Conservation (phyloP, 805 yeast genomes). For the Wickerhamomyces ciferrii region DNA sequence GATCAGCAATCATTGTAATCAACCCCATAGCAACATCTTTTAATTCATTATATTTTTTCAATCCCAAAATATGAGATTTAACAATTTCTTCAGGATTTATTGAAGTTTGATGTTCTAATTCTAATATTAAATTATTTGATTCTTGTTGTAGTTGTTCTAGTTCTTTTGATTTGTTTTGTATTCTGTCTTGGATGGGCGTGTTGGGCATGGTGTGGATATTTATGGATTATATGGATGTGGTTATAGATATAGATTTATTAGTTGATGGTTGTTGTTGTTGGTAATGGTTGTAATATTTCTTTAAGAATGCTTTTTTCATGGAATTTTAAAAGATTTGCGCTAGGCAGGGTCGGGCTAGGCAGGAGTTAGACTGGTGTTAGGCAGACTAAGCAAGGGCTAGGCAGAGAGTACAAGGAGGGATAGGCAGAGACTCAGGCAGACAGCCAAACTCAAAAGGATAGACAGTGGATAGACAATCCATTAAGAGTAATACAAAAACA, state of each 20-base stretch:
- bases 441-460: too few relatives aligned
- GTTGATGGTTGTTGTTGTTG: too few relatives aligned
- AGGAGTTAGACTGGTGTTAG: background rate
- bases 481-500: too few relatives aligned
- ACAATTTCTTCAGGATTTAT: slow-evolving; percentile 40
- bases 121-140: background rate
- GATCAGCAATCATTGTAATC: slow-evolving; percentile 56
- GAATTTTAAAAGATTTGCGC: too few relatives aligned
- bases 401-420: background rate
- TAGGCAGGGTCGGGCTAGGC: background rate
- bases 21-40: slow-evolving; percentile 56
- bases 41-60: slow-evolving; percentile 58
- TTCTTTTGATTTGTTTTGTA: background rate
- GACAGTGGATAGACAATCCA: too few relatives aligned
- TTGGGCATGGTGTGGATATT: too few relatives aligned
- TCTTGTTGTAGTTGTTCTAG: background rate
- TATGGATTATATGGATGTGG: too few relatives aligned
- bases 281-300: too few relatives aligned
- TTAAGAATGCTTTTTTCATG: too few relatives aligned
- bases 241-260: too few relatives aligned
- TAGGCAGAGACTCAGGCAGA: too few relatives aligned
- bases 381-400: too few relatives aligned
- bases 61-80: slow-evolving; percentile 43
- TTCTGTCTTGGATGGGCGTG: background rate
- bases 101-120: slow-evolving; percentile 1